Evolutionary conservation across 306 rosid genomes (phyloP).

Genomic region (Echinosophora koreensis): DNA sequence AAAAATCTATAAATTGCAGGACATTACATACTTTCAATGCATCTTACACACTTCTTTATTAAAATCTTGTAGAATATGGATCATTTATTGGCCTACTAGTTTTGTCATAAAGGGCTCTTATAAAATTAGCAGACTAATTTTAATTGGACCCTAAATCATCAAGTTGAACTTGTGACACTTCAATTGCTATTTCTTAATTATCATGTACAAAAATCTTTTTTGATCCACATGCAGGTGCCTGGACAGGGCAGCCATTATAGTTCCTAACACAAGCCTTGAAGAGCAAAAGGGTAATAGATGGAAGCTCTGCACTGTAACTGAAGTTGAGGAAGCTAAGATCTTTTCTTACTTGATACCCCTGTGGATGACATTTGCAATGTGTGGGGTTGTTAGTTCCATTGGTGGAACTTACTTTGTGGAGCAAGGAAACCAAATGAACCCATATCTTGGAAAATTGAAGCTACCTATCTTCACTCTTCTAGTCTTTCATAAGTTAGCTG

Average conservation of each 20-base stretch:
- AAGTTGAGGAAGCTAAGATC: constrained; percentile 50
- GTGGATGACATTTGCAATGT: constrained; percentile 33
- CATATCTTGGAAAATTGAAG: constrained; percentile 38
- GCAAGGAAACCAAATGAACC: constrained; percentile 50
- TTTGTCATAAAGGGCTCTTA: too few relatives aligned
- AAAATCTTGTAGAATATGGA: too few relatives aligned
- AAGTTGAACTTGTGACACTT: neutral
- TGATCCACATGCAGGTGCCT: constrained; percentile 35
- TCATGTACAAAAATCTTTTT: neutral
- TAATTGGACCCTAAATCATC: too few relatives aligned
- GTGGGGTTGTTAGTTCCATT: constrained; percentile 49
- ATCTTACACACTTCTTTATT: too few relatives aligned
- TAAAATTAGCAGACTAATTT: too few relatives aligned
- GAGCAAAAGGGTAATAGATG: constrained; percentile 38
- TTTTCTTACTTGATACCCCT: constrained; percentile 27
- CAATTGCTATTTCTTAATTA: neutral
- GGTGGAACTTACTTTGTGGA: constrained; percentile 52
- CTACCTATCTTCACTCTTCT: constrained; percentile 37
- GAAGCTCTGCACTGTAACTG: constrained; percentile 46
- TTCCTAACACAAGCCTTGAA: neutral
- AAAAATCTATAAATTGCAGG: too few relatives aligned
- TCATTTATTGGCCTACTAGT: too few relatives aligned
- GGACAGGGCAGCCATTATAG: constrained; percentile 51
- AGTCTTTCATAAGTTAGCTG: constrained; percentile 30
- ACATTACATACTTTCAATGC: too few relatives aligned